Conservation (phyloP, 441 rosid species). For the Metrosideros polymorpha region DNA sequence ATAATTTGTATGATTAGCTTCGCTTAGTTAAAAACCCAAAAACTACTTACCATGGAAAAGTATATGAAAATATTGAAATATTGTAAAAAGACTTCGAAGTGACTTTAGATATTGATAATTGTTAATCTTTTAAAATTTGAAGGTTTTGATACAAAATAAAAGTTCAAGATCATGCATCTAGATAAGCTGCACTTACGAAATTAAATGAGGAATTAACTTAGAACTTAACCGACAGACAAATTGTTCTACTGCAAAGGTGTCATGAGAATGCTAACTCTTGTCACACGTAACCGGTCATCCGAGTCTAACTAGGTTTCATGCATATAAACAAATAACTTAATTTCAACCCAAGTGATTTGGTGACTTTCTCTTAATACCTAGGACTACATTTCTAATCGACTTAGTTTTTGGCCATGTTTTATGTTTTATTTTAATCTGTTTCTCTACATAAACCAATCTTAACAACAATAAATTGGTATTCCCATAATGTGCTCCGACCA, state of each 20-base stretch:
- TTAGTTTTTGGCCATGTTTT: neutral
- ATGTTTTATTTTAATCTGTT: neutral
- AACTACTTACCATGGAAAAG: neutral
- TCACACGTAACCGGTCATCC: neutral
- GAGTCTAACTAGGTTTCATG: neutral
- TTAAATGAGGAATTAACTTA: neutral
- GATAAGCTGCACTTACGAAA: no score
- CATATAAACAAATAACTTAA: neutral
- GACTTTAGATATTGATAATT: neutral
- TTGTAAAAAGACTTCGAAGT: neutral
- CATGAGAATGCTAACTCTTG: neutral
- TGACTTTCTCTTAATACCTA: neutral
- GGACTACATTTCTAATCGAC: neutral
- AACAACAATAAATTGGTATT: neutral
- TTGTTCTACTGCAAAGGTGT: neutral
- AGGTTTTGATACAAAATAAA: no score
- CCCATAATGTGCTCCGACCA: neutral
- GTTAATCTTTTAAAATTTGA: no score
- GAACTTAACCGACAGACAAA: neutral
- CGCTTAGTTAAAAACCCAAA: neutral
- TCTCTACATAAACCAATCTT: neutral
- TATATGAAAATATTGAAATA: neutral
- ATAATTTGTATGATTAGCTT: neutral
- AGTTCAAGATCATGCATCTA: neutral
- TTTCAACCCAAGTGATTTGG: neutral